Conservation (phyloP, 441 rosid genomes). For the Biscutella laevigata region DNA sequence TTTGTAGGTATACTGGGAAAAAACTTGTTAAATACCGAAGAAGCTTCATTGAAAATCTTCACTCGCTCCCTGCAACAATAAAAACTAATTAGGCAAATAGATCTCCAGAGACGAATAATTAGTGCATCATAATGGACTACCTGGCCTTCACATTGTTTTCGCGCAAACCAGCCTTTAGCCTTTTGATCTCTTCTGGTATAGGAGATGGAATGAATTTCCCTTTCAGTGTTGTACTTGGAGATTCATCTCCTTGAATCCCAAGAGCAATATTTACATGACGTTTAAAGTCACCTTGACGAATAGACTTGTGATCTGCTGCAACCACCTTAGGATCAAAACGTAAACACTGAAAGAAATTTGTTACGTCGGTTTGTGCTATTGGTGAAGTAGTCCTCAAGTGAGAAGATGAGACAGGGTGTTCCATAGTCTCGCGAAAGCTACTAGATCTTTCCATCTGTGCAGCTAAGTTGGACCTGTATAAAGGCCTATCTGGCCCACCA, state of each 20-base stretch:
- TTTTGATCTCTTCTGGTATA: conserved; percentile 75
- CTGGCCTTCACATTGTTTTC: conserved; percentile 73
- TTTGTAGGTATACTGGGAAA: conserved; percentile 72
- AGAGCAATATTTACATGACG: conserved; percentile 60
- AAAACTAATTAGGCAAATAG: conserved; percentile 25
- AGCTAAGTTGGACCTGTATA: conserved; percentile 75
- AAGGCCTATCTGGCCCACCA: conserved; percentile 73
- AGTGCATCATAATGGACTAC: conserved; percentile 40
- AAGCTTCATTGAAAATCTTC: conserved; percentile 70
- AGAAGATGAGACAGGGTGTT: conserved; percentile 63
- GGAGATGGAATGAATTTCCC: conserved; percentile 50
- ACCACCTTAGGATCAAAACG: conserved; percentile 69
- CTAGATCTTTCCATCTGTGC: conserved; percentile 77
- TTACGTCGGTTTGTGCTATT: conserved; percentile 59
- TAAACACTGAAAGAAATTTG: conserved; percentile 64
- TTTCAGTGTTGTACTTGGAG: conserved; percentile 48
- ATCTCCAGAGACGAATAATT: conserved; percentile 12
- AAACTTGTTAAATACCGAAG: conserved; percentile 71
- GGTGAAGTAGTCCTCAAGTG: conserved; percentile 58
- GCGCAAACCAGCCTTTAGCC: conserved; percentile 54
- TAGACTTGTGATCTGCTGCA: conserved; percentile 70
- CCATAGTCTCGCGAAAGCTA: conserved; percentile 77
- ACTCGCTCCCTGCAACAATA: conserved; percentile 67
- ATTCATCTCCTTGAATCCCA: conserved; percentile 68
- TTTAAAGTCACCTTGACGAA: conserved; percentile 69